Percentiles rank a stretch among this genome's conserved stretches.
Conservation (phyloP, 1,284 basidiomycete species). For the Laetiporus sulphureus region DNA sequence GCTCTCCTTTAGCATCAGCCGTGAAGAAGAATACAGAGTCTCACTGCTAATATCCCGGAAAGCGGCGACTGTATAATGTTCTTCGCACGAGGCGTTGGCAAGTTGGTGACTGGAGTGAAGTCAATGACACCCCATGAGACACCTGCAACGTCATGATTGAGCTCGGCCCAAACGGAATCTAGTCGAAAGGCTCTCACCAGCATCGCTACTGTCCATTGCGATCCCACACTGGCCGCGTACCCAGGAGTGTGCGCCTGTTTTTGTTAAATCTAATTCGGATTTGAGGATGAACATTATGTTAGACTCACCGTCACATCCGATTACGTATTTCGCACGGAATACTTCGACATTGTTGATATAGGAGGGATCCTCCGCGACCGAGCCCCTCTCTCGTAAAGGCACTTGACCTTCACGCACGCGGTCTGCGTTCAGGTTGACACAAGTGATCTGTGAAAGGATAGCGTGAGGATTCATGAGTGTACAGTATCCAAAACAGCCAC, state of each 20-base stretch:
- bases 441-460: background rate
- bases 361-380: background rate
- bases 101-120: slow-evolving; percentile 4
- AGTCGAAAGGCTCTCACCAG: background rate
- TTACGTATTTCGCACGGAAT: slow-evolving; percentile 12
- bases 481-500: background rate
- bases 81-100: slow-evolving; percentile 1
- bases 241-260: slow-evolving; percentile 13
- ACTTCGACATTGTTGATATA: background rate
- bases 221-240: slow-evolving; percentile 7
- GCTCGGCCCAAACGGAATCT: background rate
- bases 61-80: slow-evolving; percentile 4
- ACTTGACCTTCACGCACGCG: background rate
- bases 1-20: background rate
- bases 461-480: background rate
- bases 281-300: background rate
- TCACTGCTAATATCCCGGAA: background rate
- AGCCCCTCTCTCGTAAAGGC: background rate
- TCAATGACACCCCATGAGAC: slow-evolving; percentile 5
- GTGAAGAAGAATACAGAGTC: too few species aligned
- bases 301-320: slow-evolving; percentile 12
- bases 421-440: background rate
- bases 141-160: background rate
- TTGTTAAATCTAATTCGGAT: background rate
- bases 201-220: slow-evolving; percentile 3